Percentiles rank a stretch among this genome's conserved stretches.
Conservation (phyloP, 305 asterid species). For the Stenogyne calaminthoides region DNA sequence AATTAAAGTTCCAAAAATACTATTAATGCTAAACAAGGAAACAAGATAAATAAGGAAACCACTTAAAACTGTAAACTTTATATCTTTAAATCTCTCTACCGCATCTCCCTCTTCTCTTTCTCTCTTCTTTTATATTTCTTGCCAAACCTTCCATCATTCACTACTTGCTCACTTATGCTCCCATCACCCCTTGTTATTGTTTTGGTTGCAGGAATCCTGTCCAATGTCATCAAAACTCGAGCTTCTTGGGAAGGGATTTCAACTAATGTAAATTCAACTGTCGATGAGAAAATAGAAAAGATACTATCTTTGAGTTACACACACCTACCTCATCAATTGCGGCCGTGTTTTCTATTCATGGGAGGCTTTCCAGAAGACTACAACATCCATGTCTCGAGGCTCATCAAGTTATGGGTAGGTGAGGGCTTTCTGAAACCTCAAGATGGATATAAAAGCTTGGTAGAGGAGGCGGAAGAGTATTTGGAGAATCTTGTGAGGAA, state of each 20-base stretch:
- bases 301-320: constrained; percentile 20
- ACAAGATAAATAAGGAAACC: no score
- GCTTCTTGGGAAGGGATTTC: constrained; percentile 10
- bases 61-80: no score
- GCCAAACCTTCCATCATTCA: no score
- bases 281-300: background rate
- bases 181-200: constrained; percentile 29
- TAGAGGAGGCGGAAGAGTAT: background rate
- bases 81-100: no score
- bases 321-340: constrained; percentile 18
- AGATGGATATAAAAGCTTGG: background rate
- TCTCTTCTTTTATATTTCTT: no score
- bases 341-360: constrained; percentile 4
- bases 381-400: background rate
- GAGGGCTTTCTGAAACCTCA: background rate
- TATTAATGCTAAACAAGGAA: no score
- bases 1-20: no score
- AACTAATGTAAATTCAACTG: background rate
- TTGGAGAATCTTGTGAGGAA: background rate
- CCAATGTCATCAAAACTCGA: background rate
- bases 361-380: background rate
- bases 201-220: constrained; percentile 1
- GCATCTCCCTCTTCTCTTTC: no score
- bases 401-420: constrained; percentile 5
- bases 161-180: no score